phyloP scores from a whole-genome alignment of 2,329 filamentous ascomycete genomes.

The Stachybotrys chlorohalonatus region DNA sequence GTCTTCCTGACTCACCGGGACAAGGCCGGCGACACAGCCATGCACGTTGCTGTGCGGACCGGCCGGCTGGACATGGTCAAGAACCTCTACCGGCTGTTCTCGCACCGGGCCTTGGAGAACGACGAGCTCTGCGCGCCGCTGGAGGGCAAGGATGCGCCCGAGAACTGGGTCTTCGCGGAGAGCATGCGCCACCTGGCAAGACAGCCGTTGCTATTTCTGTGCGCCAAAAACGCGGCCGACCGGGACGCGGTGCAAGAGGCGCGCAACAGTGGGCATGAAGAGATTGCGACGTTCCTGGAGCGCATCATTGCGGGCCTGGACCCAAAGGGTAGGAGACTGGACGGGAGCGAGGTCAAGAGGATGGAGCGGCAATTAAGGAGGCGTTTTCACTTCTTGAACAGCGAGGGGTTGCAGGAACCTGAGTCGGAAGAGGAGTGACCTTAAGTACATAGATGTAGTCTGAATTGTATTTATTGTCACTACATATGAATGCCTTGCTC shows the following conservation, averaged over 20 bases:
- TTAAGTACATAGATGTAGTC: neutral
- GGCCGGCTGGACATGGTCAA: neutral
- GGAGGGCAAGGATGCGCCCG: neutral
- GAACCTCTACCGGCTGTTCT: neutral
- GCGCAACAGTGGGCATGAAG: neutral
- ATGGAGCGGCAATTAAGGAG: neutral
- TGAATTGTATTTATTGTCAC: neutral
- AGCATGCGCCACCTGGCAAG: neutral
- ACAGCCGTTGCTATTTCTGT: neutral
- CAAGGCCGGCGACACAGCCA: neutral
- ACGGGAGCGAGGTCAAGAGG: neutral
- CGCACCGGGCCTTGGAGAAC: neutral
- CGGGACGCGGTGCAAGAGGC: neutral
- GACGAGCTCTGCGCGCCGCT: neutral
- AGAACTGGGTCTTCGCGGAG: neutral
- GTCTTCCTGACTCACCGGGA: neutral
- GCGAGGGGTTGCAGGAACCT: neutral
- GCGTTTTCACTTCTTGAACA: neutral
- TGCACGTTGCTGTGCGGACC: neutral
- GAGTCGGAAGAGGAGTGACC: neutral
- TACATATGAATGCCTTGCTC: neutral
- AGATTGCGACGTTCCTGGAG: neutral
- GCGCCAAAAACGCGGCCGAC: neutral
- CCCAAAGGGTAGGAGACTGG: neutral
- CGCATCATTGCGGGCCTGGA: neutral